Evolutionary conservation across 2,329 filamentous ascomycete species (phyloP).

Genomic region (Aspergillus awamori): DNA sequence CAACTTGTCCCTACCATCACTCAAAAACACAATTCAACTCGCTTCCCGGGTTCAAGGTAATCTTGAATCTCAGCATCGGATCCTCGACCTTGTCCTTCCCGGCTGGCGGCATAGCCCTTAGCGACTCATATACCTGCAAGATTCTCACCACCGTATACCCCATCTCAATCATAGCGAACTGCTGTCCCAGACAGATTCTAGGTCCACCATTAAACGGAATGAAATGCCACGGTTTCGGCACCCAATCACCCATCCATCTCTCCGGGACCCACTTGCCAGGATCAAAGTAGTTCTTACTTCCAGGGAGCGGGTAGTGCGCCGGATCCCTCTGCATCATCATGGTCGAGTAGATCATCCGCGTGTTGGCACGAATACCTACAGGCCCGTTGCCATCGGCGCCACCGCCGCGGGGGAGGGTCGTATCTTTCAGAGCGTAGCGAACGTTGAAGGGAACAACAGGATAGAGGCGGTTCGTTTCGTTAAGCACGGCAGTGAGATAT

Average conservation of each 20-base stretch:
- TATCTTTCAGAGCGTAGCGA: slow-evolving; percentile 44
- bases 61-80: slow-evolving; percentile 41
- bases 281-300: slow-evolving; percentile 28
- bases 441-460: slow-evolving; percentile 52
- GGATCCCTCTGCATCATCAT: slow-evolving; percentile 72
- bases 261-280: slow-evolving; percentile 52
- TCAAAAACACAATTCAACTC: slow-evolving; percentile 46
- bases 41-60: slow-evolving; percentile 42
- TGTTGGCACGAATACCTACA: slow-evolving; percentile 67
- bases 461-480: slow-evolving; percentile 64
- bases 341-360: slow-evolving; percentile 66
- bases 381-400: slow-evolving; percentile 63
- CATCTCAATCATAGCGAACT: slow-evolving; percentile 64
- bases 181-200: slow-evolving; percentile 51
- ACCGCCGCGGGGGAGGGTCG: slow-evolving; percentile 56
- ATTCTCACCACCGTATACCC: slow-evolving; percentile 52
- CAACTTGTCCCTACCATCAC: slow-evolving; percentile 23
- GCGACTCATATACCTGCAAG: slow-evolving; percentile 45
- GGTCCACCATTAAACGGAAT: slow-evolving; percentile 45
- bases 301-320: slow-evolving; percentile 45
- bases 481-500: slow-evolving; percentile 71
- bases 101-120: slow-evolving; percentile 37
- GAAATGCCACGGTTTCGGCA: slow-evolving; percentile 47
- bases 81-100: slow-evolving; percentile 40
- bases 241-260: slow-evolving; percentile 49